Evolutionary conservation across 768 basidiomycete genomes (phyloP), one percentile per base, ranked within the genome.

Genomic region (Xerocomellus amylosporus): DNA sequence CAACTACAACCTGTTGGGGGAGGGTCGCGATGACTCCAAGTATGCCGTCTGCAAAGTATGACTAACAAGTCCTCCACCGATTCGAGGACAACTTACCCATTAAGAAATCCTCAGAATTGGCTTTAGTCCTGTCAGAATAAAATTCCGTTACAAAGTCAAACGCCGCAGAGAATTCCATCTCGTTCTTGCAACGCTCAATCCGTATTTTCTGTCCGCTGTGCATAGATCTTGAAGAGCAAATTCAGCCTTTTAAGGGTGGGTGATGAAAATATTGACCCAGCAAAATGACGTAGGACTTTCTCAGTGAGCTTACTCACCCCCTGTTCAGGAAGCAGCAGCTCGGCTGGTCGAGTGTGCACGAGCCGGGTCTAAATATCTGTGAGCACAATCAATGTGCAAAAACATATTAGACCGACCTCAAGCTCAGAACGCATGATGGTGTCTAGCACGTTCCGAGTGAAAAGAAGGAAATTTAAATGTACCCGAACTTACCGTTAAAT

Each of bases 381-480:
- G n/a, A 57, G 50, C 8, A 50, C 8, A 15, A 34, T 50, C 9
- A 28, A 24, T 41, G 4, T 17, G 24, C 26, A 34, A 45, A 15
- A 51, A 17, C 12, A 17, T 9, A 24, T 40, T 15, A 43, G 2
- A 59, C 74, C 39, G 46, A 88, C 92, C 77, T 97, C 94, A 2
- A 97, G 81, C 69, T 98, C 94, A 8, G 86, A 85, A 13, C 95
- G 81, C 85, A 97, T 90, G 31, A 83, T 71, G 3, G 82, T 83
- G 68, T 97, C 93, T 88, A 63, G 15, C 22, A 34, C 39, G 7
- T 56, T 59, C 17, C 44, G 19, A 51, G 49, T 59, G 46, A 44
- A 41, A 40, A 51, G 5, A 43, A 45, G 36, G 28, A 50, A 56
- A 53, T 12, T 42, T 13, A 15, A n/a, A 41, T 30, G 34, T 5